Base-by-base conservation (phyloP, 768 basidiomycete genomes). In the Mrakia hoshinonis region DNA sequence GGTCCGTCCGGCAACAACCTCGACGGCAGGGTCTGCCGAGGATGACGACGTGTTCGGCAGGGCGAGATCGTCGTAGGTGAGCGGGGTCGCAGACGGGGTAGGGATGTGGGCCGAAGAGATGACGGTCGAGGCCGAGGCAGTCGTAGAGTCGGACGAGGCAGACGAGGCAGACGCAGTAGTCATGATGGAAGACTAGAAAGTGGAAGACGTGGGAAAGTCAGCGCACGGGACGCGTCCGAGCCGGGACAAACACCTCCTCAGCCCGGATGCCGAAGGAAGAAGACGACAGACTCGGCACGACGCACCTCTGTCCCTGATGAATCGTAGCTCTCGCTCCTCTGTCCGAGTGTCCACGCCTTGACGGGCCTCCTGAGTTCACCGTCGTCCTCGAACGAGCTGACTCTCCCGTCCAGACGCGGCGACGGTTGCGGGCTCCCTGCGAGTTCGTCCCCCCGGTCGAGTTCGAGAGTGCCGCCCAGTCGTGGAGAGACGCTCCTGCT, bases 321-420 rank as follows among this genome's bases (percentile, higher is more conserved):
- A n/a, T 66, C 64, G 15, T 24, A 47, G 48, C 29, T 49, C 11
- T 34, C 64, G 34, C 47, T 29, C 47, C 64, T 66, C 29, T 66
- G 24, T 11, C 64, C 64, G 13, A 66, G 31, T 4, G 48, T 51
- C 64, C 64, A 66, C 26, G 64, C 64, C 20, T 61, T 61, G 2
- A 36, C 22, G 7, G 58, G 58, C 4, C 58, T 29, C 36, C 34
- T 61, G 34, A 61, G 58, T 20, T 61, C 58, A 36, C 58, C 58
- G 2, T 61, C 58, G 18, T 39, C 58, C 12, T 61, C 58, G 58
- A 61, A 61, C 13, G 18, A 18, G 58, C 36, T 22, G 58, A n/a
- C 31, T 39, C 36, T 36, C 22, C 20, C 58, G 36, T 20, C 22
- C 22, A 61, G 58, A 38, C 34, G 58, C 20, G 58, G 34, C 58